Percentiles rank a stretch among this genome's conserved stretches.
These are phyloP conservation scores for Fusarium pseudograminearum DNA, from an alignment of 2,329 filamentous ascomycete species.

Conservation along the genomic window DNA sequence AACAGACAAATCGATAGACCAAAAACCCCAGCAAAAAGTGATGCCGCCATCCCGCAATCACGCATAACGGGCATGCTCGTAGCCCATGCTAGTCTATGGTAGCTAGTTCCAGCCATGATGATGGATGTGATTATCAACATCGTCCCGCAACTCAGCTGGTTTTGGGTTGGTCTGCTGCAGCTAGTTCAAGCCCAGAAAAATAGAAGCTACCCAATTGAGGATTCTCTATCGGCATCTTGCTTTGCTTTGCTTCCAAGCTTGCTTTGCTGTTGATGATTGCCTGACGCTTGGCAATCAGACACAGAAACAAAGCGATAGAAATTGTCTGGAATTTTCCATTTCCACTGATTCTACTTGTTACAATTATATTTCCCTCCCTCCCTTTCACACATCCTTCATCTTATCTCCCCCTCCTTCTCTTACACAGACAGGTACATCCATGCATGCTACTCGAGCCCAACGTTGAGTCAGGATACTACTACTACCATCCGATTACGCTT, in stretches of 20 bases:
- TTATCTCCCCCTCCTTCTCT: constrained; percentile 21
- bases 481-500: constrained; percentile 19
- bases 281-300: constrained; percentile 25
- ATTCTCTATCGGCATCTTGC: constrained; percentile 22
- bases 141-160: constrained; percentile 38
- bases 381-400: constrained; percentile 18
- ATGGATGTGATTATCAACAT: constrained; percentile 19
- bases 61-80: constrained; percentile 26
- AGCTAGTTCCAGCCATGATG: constrained; percentile 12
- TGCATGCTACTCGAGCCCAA: constrained; percentile 29
- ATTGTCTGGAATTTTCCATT: constrained; percentile 37
- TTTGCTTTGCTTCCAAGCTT: constrained; percentile 20
- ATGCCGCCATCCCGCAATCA: constrained; percentile 42
- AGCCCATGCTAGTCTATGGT: constrained; percentile 1
- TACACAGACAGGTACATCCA: constrained; percentile 29
- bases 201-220: constrained; percentile 3
- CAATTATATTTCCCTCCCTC: constrained; percentile 11
- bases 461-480: constrained; percentile 17
- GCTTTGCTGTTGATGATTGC: constrained; percentile 23
- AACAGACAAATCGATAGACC: too few relatives aligned
- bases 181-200: constrained; percentile 16
- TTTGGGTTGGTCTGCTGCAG: constrained; percentile 24
- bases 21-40: constrained; percentile 13
- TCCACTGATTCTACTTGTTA: constrained; percentile 27
- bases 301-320: constrained; percentile 11